Conservation (phyloP, 345 rosid species). For the Brassica nigra region DNA sequence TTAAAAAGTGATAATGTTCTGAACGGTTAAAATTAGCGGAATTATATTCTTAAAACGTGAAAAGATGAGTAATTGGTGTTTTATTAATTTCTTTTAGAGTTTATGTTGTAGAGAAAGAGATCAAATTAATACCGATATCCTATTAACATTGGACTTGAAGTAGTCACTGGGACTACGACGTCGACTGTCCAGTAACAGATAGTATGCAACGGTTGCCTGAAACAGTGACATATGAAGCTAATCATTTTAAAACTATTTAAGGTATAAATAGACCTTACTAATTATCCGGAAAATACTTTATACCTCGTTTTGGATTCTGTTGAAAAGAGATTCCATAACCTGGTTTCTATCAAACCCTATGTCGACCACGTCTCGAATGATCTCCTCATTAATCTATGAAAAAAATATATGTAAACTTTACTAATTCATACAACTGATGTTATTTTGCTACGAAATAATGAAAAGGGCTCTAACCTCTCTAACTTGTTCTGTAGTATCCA, state of each 20-base stretch:
- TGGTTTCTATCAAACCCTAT: constrained; percentile 70
- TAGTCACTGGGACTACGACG: constrained; percentile 56
- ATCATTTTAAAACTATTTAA: background rate
- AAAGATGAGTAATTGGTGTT: background rate
- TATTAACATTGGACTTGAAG: constrained; percentile 59
- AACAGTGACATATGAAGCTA: constrained; percentile 29
- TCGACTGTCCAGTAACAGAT: constrained; percentile 65
- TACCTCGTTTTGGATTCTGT: constrained; percentile 73
- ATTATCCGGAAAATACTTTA: background rate
- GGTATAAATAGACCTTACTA: background rate
- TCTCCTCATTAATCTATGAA: constrained; percentile 76
- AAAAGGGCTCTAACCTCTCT: constrained; percentile 49
- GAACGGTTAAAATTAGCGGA: background rate
- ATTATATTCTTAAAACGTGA: background rate
- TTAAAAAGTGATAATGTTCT: background rate
- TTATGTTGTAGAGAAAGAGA: constrained; percentile 8
- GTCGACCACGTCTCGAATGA: constrained; percentile 62
- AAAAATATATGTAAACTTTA: background rate
- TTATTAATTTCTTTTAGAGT: background rate
- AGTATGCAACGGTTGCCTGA: constrained; percentile 87
- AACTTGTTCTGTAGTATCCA: constrained; percentile 62
- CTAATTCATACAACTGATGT: background rate
- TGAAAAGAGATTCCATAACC: constrained; percentile 62
- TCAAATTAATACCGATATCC: constrained; percentile 49
- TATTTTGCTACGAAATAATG: background rate